Evolutionary conservation across 2,329 filamentous ascomycete genomes (phyloP).

Genomic region (Cylindrodendrum hubeiense): DNA sequence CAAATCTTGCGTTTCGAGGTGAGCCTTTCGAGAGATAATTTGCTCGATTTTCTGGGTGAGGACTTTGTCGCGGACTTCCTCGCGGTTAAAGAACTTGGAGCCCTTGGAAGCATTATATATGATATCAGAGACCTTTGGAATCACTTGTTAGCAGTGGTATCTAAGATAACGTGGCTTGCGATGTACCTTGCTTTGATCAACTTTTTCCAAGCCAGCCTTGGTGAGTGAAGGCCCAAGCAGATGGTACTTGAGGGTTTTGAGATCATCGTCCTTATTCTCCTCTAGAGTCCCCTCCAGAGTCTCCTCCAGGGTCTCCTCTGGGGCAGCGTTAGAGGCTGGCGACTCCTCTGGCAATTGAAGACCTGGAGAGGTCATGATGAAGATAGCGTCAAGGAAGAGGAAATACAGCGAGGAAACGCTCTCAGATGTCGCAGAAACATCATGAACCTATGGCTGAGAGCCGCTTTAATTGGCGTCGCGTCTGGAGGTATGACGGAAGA

Average conservation of each 20-base stretch:
- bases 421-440: conserved; percentile 31
- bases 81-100: conserved; percentile 94
- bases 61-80: conserved; percentile 83
- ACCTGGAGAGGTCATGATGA: conserved; percentile 37
- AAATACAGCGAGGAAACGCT: conserved; percentile 5
- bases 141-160: conserved; percentile 1
- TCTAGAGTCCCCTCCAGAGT: no score
- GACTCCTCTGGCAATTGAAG: conserved; percentile 26
- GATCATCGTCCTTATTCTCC: conserved; percentile 25
- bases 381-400: neutral
- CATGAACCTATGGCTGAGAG: conserved; percentile 25
- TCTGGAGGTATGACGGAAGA: conserved; percentile 21
- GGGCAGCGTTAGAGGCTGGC: conserved; percentile 25
- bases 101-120: conserved; percentile 98
- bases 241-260: conserved; percentile 83
- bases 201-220: conserved; percentile 91
- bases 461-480: conserved; percentile 32
- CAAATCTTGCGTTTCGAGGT: conserved; percentile 82
- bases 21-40: conserved; percentile 80
- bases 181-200: conserved; percentile 87
- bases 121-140: conserved; percentile 83
- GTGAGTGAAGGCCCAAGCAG: conserved; percentile 91
- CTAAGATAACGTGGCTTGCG: neutral
- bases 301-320: conserved; percentile 18
- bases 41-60: conserved; percentile 88